These are phyloP conservation scores for Macrotyloma uniflorum DNA, from an alignment of 306 rosid species.

Conservation along the genomic window DNA sequence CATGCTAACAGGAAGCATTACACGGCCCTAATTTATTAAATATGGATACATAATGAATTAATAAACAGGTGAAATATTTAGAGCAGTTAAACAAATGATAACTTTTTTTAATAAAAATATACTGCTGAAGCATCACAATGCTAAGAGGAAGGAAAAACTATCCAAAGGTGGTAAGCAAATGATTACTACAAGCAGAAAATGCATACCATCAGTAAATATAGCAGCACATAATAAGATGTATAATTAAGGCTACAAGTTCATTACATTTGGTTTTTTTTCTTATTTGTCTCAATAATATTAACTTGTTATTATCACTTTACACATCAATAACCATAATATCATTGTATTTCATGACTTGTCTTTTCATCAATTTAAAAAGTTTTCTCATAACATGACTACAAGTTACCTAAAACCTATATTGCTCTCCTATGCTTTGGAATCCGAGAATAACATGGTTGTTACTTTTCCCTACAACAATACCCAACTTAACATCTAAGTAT, in stretches of 20 bases:
- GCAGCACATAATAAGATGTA: background rate
- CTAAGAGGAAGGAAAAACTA: too few relatives aligned
- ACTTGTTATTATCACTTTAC: background rate
- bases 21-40: conserved; percentile 62
- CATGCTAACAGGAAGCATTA: conserved; percentile 73
- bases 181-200: background rate
- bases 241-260: conserved; percentile 9
- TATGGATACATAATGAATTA: conserved; percentile 34
- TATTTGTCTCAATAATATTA: background rate
- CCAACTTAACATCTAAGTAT: too few relatives aligned
- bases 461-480: too few relatives aligned
- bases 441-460: background rate
- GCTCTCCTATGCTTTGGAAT: background rate
- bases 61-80: conserved; percentile 7
- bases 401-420: background rate
- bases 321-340: background rate
- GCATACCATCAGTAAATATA: background rate
- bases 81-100: background rate
- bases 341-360: too few relatives aligned
- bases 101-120: background rate
- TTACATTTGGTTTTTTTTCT: background rate
- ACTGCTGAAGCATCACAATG: too few relatives aligned
- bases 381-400: background rate
- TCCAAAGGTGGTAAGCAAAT: background rate
- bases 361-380: too few relatives aligned